These are phyloP conservation scores for Oryza glumipatula DNA, from an alignment of 176 grass and related monocot species.

Conservation along the genomic window DNA sequence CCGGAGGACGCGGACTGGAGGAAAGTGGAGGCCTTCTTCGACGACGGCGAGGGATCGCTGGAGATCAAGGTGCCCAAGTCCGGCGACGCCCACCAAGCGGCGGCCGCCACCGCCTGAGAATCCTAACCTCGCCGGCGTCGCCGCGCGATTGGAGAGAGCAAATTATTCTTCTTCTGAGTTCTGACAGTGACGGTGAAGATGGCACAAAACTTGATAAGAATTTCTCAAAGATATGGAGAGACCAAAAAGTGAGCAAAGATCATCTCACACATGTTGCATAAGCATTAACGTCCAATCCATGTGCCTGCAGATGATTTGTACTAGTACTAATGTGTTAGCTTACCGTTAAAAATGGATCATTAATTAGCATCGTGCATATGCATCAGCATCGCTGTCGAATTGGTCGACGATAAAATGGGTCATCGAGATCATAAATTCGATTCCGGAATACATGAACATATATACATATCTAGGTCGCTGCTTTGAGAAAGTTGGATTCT, in stretches of 20 bases:
- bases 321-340: slow-evolving; percentile 31
- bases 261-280: background rate
- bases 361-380: background rate
- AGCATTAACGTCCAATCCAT: background rate
- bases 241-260: background rate
- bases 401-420: slow-evolving; percentile 5
- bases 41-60: slow-evolving; percentile 58
- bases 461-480: background rate
- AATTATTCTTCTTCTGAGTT: slow-evolving; percentile 43
- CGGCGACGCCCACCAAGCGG: slow-evolving; percentile 38
- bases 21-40: slow-evolving; percentile 71
- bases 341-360: slow-evolving; percentile 8
- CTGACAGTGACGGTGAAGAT: background rate
- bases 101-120: slow-evolving; percentile 45
- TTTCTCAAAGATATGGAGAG: slow-evolving; percentile 39
- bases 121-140: slow-evolving; percentile 3
- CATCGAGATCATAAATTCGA: slow-evolving; percentile 31
- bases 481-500: slow-evolving; percentile 46
- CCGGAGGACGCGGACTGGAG: slow-evolving; percentile 71
- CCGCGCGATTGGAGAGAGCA: slow-evolving; percentile 32
- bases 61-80: slow-evolving; percentile 83
- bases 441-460: slow-evolving; percentile 14
- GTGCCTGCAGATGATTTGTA: background rate
- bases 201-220: slow-evolving; percentile 23
- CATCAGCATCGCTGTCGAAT: slow-evolving; percentile 25